Conservation (phyloP, 108 stramenopile genomes). For the Conticribra guillardii region DNA sequence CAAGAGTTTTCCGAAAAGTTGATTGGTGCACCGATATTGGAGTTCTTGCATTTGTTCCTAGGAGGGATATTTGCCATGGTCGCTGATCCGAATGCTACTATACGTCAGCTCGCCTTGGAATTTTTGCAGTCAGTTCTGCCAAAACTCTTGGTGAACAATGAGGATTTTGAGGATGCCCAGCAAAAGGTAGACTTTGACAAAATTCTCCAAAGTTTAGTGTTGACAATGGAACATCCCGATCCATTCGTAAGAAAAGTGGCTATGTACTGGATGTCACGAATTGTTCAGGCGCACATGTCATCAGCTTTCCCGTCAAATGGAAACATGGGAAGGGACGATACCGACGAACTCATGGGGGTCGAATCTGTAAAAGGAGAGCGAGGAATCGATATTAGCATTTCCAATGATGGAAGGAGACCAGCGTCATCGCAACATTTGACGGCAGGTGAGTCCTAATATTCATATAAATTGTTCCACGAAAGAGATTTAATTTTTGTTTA, state of each 20-base stretch:
- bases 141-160: slow-evolving; percentile 71
- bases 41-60: slow-evolving; percentile 82
- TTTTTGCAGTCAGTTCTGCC: slow-evolving; percentile 86
- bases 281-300: slow-evolving; percentile 85
- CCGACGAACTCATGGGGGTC: slow-evolving; percentile 23
- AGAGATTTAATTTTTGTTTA: no score
- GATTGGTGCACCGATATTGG: slow-evolving; percentile 83
- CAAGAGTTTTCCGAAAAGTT: slow-evolving; percentile 82
- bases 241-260: slow-evolving; percentile 91
- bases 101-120: slow-evolving; percentile 84
- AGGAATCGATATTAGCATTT: slow-evolving; percentile 16
- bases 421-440: slow-evolving; percentile 34
- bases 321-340: not conserved
- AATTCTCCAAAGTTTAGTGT: slow-evolving; percentile 80
- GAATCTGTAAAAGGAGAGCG: slow-evolving; percentile 16
- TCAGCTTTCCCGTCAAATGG: slow-evolving; percentile 21
- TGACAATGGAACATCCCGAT: slow-evolving; percentile 91
- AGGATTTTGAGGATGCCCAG: slow-evolving; percentile 73
- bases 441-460: no score
- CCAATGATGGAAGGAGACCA: slow-evolving; percentile 18
- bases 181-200: slow-evolving; percentile 87
- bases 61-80: slow-evolving; percentile 89
- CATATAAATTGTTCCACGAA: no score
- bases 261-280: slow-evolving; percentile 90
- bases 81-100: slow-evolving; percentile 77